Evolutionary conservation across 371 early-diverging fungal species (phyloP), one percentile per base, ranked within the genome.

Genomic region (Mucor mucedo): DNA sequence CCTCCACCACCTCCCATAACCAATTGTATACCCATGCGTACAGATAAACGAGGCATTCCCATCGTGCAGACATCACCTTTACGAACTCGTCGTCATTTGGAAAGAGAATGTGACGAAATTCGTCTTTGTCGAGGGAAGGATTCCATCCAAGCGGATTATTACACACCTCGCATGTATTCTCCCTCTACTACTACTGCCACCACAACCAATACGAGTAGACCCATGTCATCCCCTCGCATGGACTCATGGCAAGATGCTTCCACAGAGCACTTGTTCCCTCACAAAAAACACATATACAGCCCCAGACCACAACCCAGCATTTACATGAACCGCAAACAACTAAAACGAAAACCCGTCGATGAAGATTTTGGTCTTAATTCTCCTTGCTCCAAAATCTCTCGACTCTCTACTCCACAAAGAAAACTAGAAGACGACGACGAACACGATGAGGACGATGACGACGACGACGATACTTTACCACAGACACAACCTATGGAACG

Each of bases 171-270:
- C 4, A 47, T 3, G 5, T 48, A 53, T 39, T 53, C 61, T 16
- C 55, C 54, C 4, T 40, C 14, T 5, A 21, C 21, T 21, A 21
- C 21, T 21, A 21, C 21, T 21, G 21, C 21, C 21, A 21, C 21
- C 1, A 21, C 21, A 21, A 21, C 21, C 21, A 21, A 21, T 21
- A 21, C 21, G 21, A 35, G 0, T 32, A 13, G 39, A 44, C n/a
- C 21, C 21, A 21, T 21, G 21, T 48, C 65, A 10, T 55, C 65
- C 4, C 55, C 65, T 2, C 38, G 55, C 6, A 16, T 35, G 5
- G 62, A 65, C 29, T 68, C 64, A 13, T 41, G 61, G 28, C 68
- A 63, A 21, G 65, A 68, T 38, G 68, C 56, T 14, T 58, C 67
- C 2, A 70, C 71, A 5, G 63, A 70, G 13, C 63, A 62, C 13